Conservation (phyloP, 1,284 basidiomycete genomes). For the Veloporphyrellus conicus region DNA sequence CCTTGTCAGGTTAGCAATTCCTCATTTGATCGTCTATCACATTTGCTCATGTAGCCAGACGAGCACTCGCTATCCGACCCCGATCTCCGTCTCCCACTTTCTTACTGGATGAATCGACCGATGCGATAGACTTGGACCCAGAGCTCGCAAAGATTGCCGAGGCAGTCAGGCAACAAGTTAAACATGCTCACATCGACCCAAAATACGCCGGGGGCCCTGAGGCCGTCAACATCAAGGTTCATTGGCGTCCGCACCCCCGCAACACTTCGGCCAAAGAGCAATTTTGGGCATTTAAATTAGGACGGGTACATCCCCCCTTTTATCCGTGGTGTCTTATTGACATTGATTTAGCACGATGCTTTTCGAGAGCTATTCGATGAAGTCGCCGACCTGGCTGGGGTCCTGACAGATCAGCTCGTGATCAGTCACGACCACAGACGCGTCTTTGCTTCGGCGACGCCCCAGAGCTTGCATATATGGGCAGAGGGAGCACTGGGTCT, state of each 20-base stretch:
- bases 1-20: slow-evolving; percentile 49
- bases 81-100: slow-evolving; percentile 45
- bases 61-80: slow-evolving; percentile 39
- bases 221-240: slow-evolving; percentile 49
- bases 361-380: slow-evolving; percentile 60
- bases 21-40: neutral
- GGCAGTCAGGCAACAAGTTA: slow-evolving; percentile 31
- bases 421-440: slow-evolving; percentile 56
- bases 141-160: slow-evolving; percentile 56
- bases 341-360: slow-evolving; percentile 48
- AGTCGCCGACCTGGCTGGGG: slow-evolving; percentile 53
- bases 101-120: slow-evolving; percentile 45
- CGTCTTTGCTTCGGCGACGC: slow-evolving; percentile 63
- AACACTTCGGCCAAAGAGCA: slow-evolving; percentile 38
- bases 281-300: slow-evolving; percentile 51
- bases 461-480: slow-evolving; percentile 62
- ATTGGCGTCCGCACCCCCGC: slow-evolving; percentile 61
- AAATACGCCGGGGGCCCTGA: slow-evolving; percentile 38
- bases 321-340: neutral
- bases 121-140: slow-evolving; percentile 51
- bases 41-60: slow-evolving; percentile 35
- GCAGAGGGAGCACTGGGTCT: slow-evolving; percentile 59
- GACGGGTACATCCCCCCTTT: slow-evolving; percentile 44
- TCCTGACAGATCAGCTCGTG: slow-evolving; percentile 49
- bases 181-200: slow-evolving; percentile 14